Percentiles rank a stretch among this genome's conserved stretches.
Evolutionary conservation across 257 asterid species (phyloP).

Genomic region (Capsicum pubescens): DNA sequence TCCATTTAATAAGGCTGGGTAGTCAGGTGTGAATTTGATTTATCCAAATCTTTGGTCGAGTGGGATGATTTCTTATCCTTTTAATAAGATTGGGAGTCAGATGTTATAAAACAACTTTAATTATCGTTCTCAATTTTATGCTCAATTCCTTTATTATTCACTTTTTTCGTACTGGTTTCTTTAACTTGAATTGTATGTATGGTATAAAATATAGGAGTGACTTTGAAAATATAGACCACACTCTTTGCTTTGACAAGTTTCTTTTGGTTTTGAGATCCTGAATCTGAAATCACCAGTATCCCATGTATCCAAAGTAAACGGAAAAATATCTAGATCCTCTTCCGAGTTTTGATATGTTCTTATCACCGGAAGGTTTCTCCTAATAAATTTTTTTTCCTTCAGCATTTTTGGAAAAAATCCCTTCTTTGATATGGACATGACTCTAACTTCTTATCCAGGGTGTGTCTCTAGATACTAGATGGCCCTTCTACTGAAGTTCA

Average conservation of each 20-base stretch:
- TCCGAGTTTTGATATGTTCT: background rate
- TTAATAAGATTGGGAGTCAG: background rate
- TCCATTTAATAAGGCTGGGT: background rate
- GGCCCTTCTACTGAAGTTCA: constrained; percentile 52
- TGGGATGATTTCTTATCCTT: background rate
- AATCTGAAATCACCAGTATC: constrained; percentile 7
- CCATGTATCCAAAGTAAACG: constrained; percentile 12
- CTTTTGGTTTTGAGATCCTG: constrained; percentile 22
- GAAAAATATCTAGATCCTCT: background rate
- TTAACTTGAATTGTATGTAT: background rate
- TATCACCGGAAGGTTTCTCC: background rate
- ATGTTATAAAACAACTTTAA: background rate
- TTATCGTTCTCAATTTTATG: constrained; percentile 1
- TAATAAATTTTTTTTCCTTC: background rate
- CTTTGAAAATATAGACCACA: background rate
- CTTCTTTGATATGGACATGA: constrained; percentile 22
- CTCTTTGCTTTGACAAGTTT: constrained; percentile 18
- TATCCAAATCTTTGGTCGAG: background rate
- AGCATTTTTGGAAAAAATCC: background rate
- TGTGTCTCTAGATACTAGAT: constrained; percentile 66
- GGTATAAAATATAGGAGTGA: background rate
- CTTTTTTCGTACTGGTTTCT: background rate
- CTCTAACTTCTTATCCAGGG: constrained; percentile 47
- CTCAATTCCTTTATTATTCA: constrained; percentile 8
- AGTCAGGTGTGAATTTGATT: background rate